Conservation (phyloP, 1,284 basidiomycete genomes). For the Cryptococcus sp. region DNA sequence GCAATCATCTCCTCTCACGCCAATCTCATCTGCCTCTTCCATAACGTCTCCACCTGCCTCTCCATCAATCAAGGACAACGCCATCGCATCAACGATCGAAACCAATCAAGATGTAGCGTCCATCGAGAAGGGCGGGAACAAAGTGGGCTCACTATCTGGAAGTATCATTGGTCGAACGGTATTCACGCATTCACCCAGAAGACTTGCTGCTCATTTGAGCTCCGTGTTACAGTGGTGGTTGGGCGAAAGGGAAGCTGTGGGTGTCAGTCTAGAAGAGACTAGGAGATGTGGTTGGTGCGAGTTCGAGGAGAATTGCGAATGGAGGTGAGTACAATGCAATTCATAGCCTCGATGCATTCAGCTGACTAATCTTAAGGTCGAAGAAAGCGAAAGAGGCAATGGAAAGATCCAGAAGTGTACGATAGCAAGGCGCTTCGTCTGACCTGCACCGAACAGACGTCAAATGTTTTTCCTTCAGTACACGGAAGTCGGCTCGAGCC, state of each 20-base stretch:
- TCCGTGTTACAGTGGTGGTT: slow-evolving; percentile 69
- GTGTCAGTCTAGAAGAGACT: slow-evolving; percentile 61
- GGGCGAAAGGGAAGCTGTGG: slow-evolving; percentile 60
- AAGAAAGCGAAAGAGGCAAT: slow-evolving; percentile 28
- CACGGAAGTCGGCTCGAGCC: too few species aligned
- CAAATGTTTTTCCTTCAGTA: too few species aligned
- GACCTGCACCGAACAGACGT: too few species aligned
- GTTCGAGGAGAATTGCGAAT: slow-evolving; percentile 73
- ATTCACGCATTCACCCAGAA: slow-evolving; percentile 57
- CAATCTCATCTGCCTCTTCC: neutral
- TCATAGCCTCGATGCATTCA: neutral
- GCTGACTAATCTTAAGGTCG: slow-evolving; percentile 3
- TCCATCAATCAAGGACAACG: too few species aligned
- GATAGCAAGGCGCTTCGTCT: too few species aligned
- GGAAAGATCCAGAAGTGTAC: neutral
- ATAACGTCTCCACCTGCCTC: neutral
- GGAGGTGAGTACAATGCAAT: slow-evolving; percentile 52
- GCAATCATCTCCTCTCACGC: neutral
- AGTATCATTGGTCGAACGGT: slow-evolving; percentile 63
- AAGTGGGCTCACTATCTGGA: slow-evolving; percentile 23
- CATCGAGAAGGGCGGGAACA: neutral
- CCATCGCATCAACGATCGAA: neutral
- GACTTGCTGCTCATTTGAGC: slow-evolving; percentile 59
- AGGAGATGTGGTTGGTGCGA: slow-evolving; percentile 75
- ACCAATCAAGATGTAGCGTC: neutral